Conservation (phyloP, 2,329 filamentous ascomycete genomes). For the Cryphonectria parasitica region DNA sequence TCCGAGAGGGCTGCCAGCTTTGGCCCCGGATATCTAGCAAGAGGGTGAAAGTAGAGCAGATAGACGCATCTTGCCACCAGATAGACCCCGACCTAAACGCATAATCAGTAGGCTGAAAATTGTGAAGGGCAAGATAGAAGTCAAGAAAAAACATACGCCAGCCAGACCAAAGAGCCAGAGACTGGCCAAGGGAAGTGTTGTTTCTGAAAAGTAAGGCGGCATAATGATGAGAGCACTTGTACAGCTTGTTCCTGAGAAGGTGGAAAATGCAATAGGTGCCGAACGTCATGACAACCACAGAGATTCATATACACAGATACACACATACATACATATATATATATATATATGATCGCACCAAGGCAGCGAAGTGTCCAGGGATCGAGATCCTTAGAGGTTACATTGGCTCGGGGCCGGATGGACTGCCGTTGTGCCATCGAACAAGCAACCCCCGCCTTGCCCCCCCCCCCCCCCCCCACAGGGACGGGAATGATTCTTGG, state of each 20-base stretch:
- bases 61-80: constrained; percentile 12
- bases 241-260: neutral
- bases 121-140: neutral
- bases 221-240: neutral
- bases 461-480: too few species aligned
- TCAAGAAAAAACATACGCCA: constrained; percentile 10
- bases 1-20: constrained; percentile 22
- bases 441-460: neutral
- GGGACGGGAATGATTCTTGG: neutral
- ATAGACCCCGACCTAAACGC: constrained; percentile 13
- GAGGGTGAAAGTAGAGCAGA: constrained; percentile 24
- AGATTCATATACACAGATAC: neutral
- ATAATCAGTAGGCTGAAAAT: neutral
- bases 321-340: neutral
- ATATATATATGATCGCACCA: neutral
- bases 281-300: neutral
- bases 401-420: neutral
- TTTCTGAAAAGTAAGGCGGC: neutral
- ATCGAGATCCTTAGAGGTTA: constrained; percentile 1
- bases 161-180: constrained; percentile 22
- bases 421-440: neutral
- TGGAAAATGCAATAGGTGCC: neutral
- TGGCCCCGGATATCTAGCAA: constrained; percentile 23
- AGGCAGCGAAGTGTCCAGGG: neutral
- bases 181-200: constrained; percentile 10